Evolutionary conservation across 306 rosid species (phyloP), one percentile per base, ranked within the genome.

Genomic region (Inga laurina): DNA sequence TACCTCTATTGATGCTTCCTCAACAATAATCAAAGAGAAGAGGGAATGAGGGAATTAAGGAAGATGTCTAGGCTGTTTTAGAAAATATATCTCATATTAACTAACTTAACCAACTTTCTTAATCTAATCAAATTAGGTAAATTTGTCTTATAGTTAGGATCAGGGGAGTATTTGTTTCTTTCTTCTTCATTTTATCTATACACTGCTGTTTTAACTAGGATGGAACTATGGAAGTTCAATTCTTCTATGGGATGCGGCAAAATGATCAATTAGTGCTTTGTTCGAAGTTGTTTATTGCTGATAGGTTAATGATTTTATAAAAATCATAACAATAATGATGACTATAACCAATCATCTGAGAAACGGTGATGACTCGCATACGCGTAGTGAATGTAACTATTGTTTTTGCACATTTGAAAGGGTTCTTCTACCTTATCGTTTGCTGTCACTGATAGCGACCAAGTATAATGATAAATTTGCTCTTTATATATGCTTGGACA

Each of bases 181-280:
- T 65, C 62, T n/a, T 76, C 39, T 44, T 78, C 71, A 15, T 65
- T 65, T 21, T 67, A 21, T 79, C 3, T 12, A 7, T 65, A 19
- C 22, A 14, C 27, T 13, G 35, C 43, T 16, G 27, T 64, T 79
- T 21, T 52, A 71, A 79, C 73, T 44, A 39, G 43, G 43, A 39
- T 39, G 43, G 45, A 24, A 75, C 43, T 39, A 54, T 44, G 66
- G 37, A 82, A 57, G 52, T 82, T 67, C 62, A 44, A 34, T 82
- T 68, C 27, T 56, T 56, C 64, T 19, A 19, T 56, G 64, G 12
- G 13, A 56, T 56, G 27, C 27, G 11, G 64, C 64, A 56, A 56
- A 21, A 56, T 54, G 24, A 54, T 56, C 30, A 7, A 10, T 56
- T 6, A 4, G 24, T 54, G 19, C 61, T 54, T 19, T 56, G 27